These are phyloP conservation scores for Pythium folliculosum DNA, from an alignment of 352 stramenopile species.

Conservation along the genomic window DNA sequence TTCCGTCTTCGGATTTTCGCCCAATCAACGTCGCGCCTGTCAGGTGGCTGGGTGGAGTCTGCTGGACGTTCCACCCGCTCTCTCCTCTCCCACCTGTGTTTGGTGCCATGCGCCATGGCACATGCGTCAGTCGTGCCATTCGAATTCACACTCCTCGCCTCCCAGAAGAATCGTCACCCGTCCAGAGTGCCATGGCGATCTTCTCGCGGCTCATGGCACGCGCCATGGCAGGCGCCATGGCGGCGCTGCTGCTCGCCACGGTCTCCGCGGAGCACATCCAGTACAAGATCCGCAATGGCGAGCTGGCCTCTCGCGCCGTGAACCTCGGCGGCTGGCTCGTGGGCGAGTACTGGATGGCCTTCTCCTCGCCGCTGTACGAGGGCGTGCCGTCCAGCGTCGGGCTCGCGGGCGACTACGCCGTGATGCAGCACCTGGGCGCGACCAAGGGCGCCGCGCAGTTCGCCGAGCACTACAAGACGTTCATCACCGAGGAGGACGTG, in stretches of 20 bases:
- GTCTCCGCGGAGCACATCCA: conserved; percentile 19
- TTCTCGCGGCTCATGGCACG: neutral
- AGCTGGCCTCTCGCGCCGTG: conserved; percentile 50
- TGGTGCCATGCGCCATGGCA: too few species aligned
- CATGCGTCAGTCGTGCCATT: too few species aligned
- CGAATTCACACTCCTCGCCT: too few species aligned
- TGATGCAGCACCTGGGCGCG: conserved; percentile 38
- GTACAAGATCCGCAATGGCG: conserved; percentile 35
- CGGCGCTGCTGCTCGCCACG: neutral
- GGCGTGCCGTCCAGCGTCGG: conserved; percentile 51
- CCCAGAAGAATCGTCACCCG: neutral
- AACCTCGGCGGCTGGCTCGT: conserved; percentile 88
- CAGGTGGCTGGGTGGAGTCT: too few species aligned
- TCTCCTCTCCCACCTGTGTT: too few species aligned
- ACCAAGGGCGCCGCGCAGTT: conserved; percentile 33
- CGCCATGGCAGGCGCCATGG: too few species aligned
- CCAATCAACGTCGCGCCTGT: too few species aligned
- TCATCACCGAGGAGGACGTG: conserved; percentile 68
- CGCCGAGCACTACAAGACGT: conserved; percentile 50
- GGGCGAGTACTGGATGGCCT: conserved; percentile 80
- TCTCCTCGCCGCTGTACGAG: conserved; percentile 74
- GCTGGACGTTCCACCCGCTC: too few species aligned
- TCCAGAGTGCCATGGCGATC: neutral
- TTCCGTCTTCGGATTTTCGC: too few species aligned
- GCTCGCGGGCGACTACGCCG: conserved; percentile 43